Evolutionary conservation across 140 eudicot species (phyloP).

Genomic region (Stevia rebaudiana): DNA sequence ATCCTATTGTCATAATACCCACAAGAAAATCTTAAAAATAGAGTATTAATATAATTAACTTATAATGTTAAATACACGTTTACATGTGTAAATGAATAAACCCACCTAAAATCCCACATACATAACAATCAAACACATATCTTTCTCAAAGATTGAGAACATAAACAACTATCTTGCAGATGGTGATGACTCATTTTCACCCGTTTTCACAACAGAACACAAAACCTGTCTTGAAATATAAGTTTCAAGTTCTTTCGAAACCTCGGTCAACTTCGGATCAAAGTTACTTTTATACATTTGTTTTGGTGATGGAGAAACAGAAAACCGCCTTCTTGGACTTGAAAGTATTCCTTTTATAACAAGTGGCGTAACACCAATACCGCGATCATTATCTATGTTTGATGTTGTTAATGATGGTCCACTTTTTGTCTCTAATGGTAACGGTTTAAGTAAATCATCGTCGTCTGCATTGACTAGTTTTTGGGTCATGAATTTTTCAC

Average conservation of each 20-base stretch:
- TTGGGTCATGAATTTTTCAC: constrained; percentile 53
- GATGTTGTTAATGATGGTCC: constrained; percentile 40
- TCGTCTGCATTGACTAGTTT: constrained; percentile 35
- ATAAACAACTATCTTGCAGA: constrained; percentile 37
- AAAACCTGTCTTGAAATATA: constrained; percentile 69
- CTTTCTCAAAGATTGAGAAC: constrained; percentile 52
- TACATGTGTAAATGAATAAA: not conserved
- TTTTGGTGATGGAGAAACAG: constrained; percentile 60
- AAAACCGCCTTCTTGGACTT: constrained; percentile 73
- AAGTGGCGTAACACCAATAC: constrained; percentile 30
- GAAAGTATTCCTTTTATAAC: constrained; percentile 37
- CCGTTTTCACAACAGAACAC: constrained; percentile 53
- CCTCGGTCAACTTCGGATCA: constrained; percentile 67
- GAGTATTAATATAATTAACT: too few relatives aligned
- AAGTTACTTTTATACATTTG: constrained; percentile 50
- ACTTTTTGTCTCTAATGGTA: constrained; percentile 61
- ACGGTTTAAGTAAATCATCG: constrained; percentile 44
- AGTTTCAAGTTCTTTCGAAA: constrained; percentile 71
- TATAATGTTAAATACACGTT: not conserved
- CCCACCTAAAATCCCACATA: not conserved
- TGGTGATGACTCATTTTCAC: constrained; percentile 40
- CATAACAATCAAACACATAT: constrained; percentile 8
- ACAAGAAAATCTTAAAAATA: too few relatives aligned
- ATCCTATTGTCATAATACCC: too few relatives aligned
- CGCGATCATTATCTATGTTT: constrained; percentile 22